These are phyloP conservation scores for Lactarius hatsudake DNA, from an alignment of 768 basidiomycete species.

Conservation along the genomic window DNA sequence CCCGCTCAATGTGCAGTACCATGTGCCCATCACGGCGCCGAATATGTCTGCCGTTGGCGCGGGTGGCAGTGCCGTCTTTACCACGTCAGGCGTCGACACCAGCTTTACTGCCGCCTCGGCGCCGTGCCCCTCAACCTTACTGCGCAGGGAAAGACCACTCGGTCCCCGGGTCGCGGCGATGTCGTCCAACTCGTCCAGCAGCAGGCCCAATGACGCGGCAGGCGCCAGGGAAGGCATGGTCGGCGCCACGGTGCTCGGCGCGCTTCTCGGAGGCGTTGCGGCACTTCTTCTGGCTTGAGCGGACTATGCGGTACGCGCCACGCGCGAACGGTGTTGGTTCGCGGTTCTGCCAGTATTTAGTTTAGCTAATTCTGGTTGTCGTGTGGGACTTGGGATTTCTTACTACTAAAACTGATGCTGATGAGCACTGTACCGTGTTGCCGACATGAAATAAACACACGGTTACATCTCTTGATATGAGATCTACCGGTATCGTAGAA, in stretches of 20 bases:
- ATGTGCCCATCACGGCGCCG: conserved; percentile 42
- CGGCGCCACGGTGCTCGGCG: neutral
- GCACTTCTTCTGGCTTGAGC: neutral
- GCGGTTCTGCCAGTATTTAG: neutral
- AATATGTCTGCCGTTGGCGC: conserved; percentile 39
- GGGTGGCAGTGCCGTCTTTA: conserved; percentile 40
- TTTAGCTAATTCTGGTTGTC: too few relatives aligned
- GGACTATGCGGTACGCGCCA: neutral
- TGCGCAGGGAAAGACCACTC: conserved; percentile 27
- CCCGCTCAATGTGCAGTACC: conserved; percentile 40
- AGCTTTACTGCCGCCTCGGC: conserved; percentile 35
- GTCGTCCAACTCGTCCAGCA: neutral
- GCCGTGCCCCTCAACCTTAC: conserved; percentile 46
- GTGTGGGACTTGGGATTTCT: neutral
- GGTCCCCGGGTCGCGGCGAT: conserved; percentile 6
- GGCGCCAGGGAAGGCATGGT: neutral
- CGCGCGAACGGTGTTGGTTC: neutral
- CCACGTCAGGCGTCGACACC: conserved; percentile 33
- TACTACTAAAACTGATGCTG: neutral
- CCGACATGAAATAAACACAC: neutral
- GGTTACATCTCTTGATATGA: neutral
- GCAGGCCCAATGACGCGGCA: too few relatives aligned
- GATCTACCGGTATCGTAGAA: neutral
- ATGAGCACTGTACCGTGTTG: neutral
- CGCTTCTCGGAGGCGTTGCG: neutral